These are phyloP conservation scores for Trichoderma brevicompactum DNA, from an alignment of 2,329 filamentous ascomycete genomes.

Conservation along the genomic window DNA sequence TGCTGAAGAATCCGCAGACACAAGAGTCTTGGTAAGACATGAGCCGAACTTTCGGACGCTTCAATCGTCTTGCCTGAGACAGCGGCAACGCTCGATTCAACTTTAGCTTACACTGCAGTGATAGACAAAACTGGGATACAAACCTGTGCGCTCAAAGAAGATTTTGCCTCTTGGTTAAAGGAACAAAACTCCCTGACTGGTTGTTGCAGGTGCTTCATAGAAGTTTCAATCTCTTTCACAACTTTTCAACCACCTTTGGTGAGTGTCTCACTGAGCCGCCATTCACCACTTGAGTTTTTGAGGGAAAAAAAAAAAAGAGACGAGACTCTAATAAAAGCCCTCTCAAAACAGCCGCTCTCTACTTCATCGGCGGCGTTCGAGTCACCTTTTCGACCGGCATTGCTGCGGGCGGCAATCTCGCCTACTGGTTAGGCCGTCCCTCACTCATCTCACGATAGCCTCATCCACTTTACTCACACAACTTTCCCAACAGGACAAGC, in stretches of 20 bases:
- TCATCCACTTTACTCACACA: neutral
- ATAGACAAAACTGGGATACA: slow-evolving; percentile 37
- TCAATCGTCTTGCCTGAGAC: neutral
- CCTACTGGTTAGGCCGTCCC: slow-evolving; percentile 55
- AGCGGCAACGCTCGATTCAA: neutral
- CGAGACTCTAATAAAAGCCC: neutral
- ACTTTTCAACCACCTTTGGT: slow-evolving; percentile 64
- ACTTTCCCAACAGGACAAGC: slow-evolving; percentile 54
- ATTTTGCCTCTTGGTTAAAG: too few species aligned
- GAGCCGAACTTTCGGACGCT: too few species aligned
- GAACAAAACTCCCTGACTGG: neutral
- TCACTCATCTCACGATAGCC: neutral
- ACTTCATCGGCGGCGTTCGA: slow-evolving; percentile 63
- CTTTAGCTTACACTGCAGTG: neutral
- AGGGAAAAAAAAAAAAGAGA: neutral
- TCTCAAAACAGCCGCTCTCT: slow-evolving; percentile 55
- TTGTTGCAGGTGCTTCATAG: slow-evolving; percentile 57
- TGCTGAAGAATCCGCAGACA: slow-evolving; percentile 17
- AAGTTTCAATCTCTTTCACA: slow-evolving; percentile 61
- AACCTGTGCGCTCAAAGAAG: slow-evolving; percentile 32
- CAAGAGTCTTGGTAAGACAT: slow-evolving; percentile 7
- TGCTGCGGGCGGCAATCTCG: slow-evolving; percentile 62
- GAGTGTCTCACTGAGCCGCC: slow-evolving; percentile 28
- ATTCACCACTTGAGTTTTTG: too few species aligned
- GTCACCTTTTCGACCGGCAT: slow-evolving; percentile 67